A percentile compares a stretch with the other conserved stretches of the same genome.
Conservation (phyloP, 306 rosid genomes). For the Cucurbita ficifolia region DNA sequence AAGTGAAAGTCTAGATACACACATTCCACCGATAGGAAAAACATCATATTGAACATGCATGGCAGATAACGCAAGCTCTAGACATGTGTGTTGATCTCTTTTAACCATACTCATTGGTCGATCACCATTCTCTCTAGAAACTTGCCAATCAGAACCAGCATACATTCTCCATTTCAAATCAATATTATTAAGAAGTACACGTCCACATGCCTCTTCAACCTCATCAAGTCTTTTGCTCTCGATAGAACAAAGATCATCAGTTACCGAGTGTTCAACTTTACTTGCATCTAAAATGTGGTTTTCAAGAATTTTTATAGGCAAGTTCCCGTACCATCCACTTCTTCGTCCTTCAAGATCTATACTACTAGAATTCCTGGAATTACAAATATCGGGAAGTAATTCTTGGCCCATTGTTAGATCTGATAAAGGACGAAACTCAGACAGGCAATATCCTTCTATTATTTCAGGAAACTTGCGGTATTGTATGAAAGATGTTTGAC, state of each 20-base stretch:
- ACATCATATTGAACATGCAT: conserved; percentile 62
- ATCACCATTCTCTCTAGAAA: conserved; percentile 25
- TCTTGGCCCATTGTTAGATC: conserved; percentile 37
- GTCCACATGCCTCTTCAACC: conserved; percentile 35
- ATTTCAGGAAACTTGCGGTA: conserved; percentile 46
- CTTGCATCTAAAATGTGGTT: conserved; percentile 51
- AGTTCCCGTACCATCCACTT: conserved; percentile 63
- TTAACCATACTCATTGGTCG: conserved; percentile 17
- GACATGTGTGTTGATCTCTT: conserved; percentile 40
- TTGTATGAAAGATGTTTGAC: conserved; percentile 34
- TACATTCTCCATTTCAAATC: conserved; percentile 73
- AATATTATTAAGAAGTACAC: conserved; percentile 52
- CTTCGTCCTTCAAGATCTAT: conserved; percentile 38
- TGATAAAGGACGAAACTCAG: conserved; percentile 40
- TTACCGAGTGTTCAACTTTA: conserved; percentile 13
- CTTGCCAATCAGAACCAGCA: conserved; percentile 68
- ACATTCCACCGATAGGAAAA: conserved; percentile 62
- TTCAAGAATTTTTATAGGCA: conserved; percentile 45
- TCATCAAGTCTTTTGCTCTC: conserved; percentile 21
- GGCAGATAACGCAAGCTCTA: conserved; percentile 56
- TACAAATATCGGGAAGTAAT: conserved; percentile 27
- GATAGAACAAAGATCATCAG: conserved; percentile 19
- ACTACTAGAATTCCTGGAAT: conserved; percentile 21
- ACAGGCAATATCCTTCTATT: conserved; percentile 56
- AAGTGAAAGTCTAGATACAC: conserved; percentile 56